These are phyloP conservation scores for Ustilago trichophora DNA, from an alignment of 1,284 basidiomycete genomes.

Conservation along the genomic window DNA sequence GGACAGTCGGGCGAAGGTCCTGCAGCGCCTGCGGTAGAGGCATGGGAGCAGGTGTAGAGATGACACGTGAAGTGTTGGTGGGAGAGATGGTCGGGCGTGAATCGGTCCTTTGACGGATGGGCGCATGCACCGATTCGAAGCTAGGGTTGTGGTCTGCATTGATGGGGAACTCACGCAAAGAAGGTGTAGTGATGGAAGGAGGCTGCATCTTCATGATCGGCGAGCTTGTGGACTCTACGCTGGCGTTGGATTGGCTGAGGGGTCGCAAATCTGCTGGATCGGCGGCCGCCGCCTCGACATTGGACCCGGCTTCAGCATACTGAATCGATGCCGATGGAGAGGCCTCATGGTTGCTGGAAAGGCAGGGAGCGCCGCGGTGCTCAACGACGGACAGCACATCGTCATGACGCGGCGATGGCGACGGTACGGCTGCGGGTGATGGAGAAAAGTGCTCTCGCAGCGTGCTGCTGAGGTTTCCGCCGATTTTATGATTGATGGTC, in stretches of 20 bases:
- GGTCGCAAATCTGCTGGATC: conserved; percentile 4
- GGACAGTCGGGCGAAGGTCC: conserved; percentile 29
- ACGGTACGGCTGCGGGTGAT: conserved; percentile 6
- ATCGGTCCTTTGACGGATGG: conserved; percentile 32
- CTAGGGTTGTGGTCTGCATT: conserved; percentile 21
- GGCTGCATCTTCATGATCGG: conserved; percentile 42
- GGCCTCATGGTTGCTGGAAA: not conserved
- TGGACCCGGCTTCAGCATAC: no score
- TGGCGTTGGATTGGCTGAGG: conserved; percentile 10
- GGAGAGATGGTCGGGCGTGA: conserved; percentile 40
- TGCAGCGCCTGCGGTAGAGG: conserved; percentile 27
- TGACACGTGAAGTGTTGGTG: conserved; percentile 21
- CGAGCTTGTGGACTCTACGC: conserved; percentile 24
- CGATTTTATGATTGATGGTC: conserved; percentile 21
- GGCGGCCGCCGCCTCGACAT: no score
- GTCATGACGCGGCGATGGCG: conserved; percentile 1
- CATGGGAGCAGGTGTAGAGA: conserved; percentile 33
- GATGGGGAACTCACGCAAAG: conserved; percentile 36
- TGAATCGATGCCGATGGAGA: no score
- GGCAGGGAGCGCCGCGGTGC: conserved; percentile 3
- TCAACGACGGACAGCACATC: conserved; percentile 6
- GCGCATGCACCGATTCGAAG: conserved; percentile 25
- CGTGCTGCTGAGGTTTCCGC: conserved; percentile 24
- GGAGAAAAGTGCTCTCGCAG: conserved; percentile 28
- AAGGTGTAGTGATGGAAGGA: no score